phyloP scores from a whole-genome alignment of 2,329 filamentous ascomycete species.

The Triangularia verruculosa region DNA sequence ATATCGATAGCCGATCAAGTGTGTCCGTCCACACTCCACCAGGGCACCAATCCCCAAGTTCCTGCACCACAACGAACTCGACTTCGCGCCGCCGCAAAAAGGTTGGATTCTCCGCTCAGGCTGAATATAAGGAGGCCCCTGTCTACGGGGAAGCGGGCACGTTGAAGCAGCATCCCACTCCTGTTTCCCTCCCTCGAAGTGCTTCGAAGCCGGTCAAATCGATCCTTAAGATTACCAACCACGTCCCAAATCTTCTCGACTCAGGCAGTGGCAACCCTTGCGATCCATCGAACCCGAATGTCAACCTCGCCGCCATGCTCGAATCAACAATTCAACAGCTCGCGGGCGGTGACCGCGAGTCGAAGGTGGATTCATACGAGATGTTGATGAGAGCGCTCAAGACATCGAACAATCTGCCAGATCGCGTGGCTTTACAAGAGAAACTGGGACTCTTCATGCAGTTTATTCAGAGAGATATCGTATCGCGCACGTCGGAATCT shows the following conservation, averaged over 20 bases:
- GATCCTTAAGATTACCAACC: constrained; percentile 74
- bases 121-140: constrained; percentile 56
- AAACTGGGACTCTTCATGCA: constrained; percentile 77
- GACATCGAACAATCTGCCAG: constrained; percentile 77
- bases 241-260: constrained; percentile 46
- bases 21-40: constrained; percentile 50
- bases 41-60: constrained; percentile 44
- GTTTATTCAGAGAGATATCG: constrained; percentile 81
- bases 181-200: constrained; percentile 37
- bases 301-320: constrained; percentile 73
- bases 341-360: constrained; percentile 67
- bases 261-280: constrained; percentile 45
- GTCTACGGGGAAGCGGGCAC: constrained; percentile 40
- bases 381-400: constrained; percentile 73
- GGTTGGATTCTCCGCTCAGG: constrained; percentile 55
- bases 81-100: constrained; percentile 50
- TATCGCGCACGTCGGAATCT: constrained; percentile 55
- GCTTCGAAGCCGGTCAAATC: constrained; percentile 52
- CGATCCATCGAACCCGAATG: constrained; percentile 34
- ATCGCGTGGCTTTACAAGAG: constrained; percentile 65
- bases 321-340: constrained; percentile 82
- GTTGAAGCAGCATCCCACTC: constrained; percentile 42
- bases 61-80: constrained; percentile 41
- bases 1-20: constrained; percentile 38
- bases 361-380: constrained; percentile 81